These are phyloP conservation scores for Cercospora sp. DNA, from an alignment of 2,329 filamentous ascomycete genomes.

Conservation along the genomic window DNA sequence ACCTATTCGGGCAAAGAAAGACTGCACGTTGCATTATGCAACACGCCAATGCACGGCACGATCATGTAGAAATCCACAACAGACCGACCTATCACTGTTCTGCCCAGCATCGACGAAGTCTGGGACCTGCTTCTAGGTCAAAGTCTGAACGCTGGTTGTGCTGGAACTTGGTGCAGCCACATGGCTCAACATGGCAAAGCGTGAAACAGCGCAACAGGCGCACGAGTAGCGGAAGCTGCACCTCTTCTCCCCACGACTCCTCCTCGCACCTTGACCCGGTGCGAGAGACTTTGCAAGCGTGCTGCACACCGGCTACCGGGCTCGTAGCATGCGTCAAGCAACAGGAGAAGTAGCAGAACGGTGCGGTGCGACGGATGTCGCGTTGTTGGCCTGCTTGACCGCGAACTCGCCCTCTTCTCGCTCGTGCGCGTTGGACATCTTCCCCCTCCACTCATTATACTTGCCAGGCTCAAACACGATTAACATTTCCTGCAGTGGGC, in stretches of 20 bases:
- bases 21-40: background rate
- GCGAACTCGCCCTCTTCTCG: background rate
- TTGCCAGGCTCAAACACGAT: background rate
- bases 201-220: conserved; percentile 7
- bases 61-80: background rate
- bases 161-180: background rate
- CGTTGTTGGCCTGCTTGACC: background rate
- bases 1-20: background rate
- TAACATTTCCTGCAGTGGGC: background rate
- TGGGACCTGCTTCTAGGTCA: conserved; percentile 1
- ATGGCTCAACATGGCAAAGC: conserved; percentile 6
- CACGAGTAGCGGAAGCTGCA: conserved; percentile 4
- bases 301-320: background rate
- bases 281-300: background rate
- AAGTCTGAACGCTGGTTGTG: conserved; percentile 1
- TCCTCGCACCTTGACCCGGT: background rate
- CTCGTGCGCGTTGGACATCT: background rate
- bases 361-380: background rate
- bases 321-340: background rate
- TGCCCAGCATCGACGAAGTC: conserved; percentile 1
- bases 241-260: conserved; percentile 11
- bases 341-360: background rate
- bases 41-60: conserved; percentile 2
- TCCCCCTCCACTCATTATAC: background rate
- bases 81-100: background rate